These are phyloP conservation scores for Syzygium aromaticum DNA, from an alignment of 345 rosid species.

Conservation along the genomic window DNA sequence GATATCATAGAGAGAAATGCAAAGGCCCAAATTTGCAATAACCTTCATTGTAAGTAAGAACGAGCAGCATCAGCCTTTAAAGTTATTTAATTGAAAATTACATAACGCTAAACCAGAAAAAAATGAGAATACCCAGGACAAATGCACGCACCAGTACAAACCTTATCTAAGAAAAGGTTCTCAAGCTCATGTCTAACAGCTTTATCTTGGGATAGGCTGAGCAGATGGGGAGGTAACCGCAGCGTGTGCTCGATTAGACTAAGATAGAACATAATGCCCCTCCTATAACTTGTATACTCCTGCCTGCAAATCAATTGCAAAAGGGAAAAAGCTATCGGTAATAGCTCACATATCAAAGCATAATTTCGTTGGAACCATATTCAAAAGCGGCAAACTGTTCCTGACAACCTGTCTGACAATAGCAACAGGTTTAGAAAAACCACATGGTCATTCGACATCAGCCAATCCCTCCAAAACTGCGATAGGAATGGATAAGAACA, in stretches of 20 bases:
- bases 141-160: slow-evolving; percentile 1
- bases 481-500: neutral
- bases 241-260: slow-evolving; percentile 72
- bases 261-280: slow-evolving; percentile 50
- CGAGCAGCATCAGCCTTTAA: neutral
- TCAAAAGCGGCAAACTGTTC: neutral
- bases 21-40: slow-evolving; percentile 63
- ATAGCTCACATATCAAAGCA: neutral
- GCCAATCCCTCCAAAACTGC: neutral
- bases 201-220: slow-evolving; percentile 52
- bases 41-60: slow-evolving; percentile 29
- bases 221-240: slow-evolving; percentile 69
- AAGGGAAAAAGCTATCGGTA: neutral
- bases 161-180: slow-evolving; percentile 74
- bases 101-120: neutral
- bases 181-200: slow-evolving; percentile 59
- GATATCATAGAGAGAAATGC: slow-evolving; percentile 67
- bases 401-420: neutral
- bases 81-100: neutral
- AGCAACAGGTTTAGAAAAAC: neutral
- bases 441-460: neutral
- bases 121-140: neutral
- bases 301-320: neutral
- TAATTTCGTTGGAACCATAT: neutral
- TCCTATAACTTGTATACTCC: neutral